phyloP scores from a whole-genome alignment of 805 yeast species.

The Hanseniaspora meyeri region DNA sequence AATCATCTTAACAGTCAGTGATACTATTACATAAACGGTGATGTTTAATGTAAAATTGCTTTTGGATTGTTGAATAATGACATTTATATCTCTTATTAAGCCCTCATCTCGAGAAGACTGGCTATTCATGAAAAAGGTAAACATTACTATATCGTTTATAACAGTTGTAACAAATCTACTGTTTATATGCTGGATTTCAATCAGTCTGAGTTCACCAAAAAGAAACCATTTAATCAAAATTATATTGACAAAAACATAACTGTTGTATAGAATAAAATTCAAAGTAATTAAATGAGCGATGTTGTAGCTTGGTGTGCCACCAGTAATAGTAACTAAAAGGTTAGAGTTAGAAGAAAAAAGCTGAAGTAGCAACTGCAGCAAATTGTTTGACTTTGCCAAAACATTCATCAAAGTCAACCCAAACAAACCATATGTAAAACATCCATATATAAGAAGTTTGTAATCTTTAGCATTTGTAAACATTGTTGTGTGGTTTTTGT shows the following conservation, averaged over 20 bases:
- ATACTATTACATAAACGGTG: constrained; percentile 59
- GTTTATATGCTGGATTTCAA: constrained; percentile 64
- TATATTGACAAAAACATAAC: constrained; percentile 1
- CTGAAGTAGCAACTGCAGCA: not conserved
- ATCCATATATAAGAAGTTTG: constrained; percentile 1
- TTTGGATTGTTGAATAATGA: constrained; percentile 19
- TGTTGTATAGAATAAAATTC: not conserved
- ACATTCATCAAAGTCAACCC: not conserved
- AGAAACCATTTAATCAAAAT: constrained; percentile 25
- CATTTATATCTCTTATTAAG: constrained; percentile 27
- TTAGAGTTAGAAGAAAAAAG: not conserved
- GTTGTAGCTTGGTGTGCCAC: not conserved
- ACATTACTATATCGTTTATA: constrained; percentile 47
- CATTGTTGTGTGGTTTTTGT: not conserved
- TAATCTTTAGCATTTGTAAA: not conserved
- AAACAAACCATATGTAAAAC: not conserved
- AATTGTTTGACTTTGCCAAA: not conserved
- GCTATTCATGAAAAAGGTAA: constrained; percentile 39
- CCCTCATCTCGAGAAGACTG: constrained; percentile 31
- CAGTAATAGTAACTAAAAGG: not conserved
- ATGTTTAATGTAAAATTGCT: constrained; percentile 35
- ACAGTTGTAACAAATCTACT: constrained; percentile 55
- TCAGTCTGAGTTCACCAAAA: constrained; percentile 63
- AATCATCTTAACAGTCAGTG: not conserved
- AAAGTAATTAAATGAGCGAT: not conserved